These are phyloP conservation scores for Diaporthe citrichinensis DNA, from an alignment of 2,329 filamentous ascomycete species.

Conservation along the genomic window DNA sequence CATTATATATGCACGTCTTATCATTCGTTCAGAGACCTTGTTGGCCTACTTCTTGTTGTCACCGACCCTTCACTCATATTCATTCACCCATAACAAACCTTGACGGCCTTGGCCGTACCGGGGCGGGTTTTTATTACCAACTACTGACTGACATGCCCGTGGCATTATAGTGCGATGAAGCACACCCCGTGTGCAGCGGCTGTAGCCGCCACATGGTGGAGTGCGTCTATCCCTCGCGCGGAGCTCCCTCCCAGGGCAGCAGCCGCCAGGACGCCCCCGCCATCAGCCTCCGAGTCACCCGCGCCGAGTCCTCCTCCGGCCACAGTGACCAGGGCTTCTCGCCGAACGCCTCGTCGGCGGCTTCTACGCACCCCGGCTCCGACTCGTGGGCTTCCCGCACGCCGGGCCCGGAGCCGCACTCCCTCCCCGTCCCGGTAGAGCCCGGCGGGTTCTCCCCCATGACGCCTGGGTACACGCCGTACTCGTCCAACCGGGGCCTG, in stretches of 20 bases:
- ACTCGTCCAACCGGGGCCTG: background rate
- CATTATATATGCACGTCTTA: background rate
- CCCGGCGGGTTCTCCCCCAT: conserved; percentile 4
- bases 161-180: conserved; percentile 46
- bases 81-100: background rate
- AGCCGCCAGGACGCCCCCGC: background rate
- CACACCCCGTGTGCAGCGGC: conserved; percentile 45
- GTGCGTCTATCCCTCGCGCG: conserved; percentile 43
- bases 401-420: background rate
- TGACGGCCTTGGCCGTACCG: background rate
- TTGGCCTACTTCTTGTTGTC: background rate
- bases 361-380: background rate
- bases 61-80: background rate
- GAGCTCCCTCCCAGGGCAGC: background rate
- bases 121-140: background rate
- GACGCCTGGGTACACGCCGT: conserved; percentile 3
- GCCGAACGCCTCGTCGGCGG: conserved; percentile 37
- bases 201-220: conserved; percentile 46
- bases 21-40: background rate
- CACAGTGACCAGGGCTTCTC: conserved; percentile 44
- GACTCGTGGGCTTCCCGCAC: conserved; percentile 6
- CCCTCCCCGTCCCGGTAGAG: conserved; percentile 13
- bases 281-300: conserved; percentile 26
- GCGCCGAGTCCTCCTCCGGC: conserved; percentile 43
- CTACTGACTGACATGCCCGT: conserved; percentile 11